Percentiles rank a stretch among this genome's conserved stretches.
Evolutionary conservation across 2,329 filamentous ascomycete genomes (phyloP).

Genomic region (Purpureocillium lavendulum): DNA sequence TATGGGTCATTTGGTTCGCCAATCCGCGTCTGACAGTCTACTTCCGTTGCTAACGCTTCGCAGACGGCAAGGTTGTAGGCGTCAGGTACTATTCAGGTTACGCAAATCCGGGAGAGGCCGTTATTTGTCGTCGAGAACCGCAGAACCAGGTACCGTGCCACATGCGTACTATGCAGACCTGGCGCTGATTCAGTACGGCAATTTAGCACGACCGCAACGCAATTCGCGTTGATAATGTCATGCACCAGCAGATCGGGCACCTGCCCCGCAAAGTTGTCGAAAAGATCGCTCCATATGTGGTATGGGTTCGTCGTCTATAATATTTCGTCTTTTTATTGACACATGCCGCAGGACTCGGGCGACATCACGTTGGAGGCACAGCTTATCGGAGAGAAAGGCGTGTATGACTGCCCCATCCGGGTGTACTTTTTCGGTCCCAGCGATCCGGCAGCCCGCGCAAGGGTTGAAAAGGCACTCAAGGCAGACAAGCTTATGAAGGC

Average conservation of each 20-base stretch:
- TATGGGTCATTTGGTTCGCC: conserved; percentile 37
- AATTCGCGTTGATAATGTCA: conserved; percentile 70
- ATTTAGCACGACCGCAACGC: conserved; percentile 61
- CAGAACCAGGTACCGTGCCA: conserved; percentile 40
- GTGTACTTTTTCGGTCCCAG: conserved; percentile 62
- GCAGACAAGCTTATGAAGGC: conserved; percentile 54
- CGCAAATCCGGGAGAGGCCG: conserved; percentile 54
- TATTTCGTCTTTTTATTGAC: not conserved
- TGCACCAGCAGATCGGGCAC: conserved; percentile 69
- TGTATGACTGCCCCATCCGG: conserved; percentile 64
- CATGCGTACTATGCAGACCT: not conserved
- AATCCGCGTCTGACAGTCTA: not conserved
- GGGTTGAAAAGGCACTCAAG: conserved; percentile 55
- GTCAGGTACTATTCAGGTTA: conserved; percentile 54
- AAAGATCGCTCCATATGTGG: conserved; percentile 69
- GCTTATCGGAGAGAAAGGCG: conserved; percentile 56
- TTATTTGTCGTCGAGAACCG: conserved; percentile 57
- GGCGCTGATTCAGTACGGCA: no score
- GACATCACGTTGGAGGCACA: conserved; percentile 60
- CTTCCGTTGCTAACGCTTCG: not conserved
- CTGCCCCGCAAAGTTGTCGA: conserved; percentile 57
- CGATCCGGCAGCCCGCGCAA: conserved; percentile 39
- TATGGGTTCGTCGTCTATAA: conserved; percentile 17
- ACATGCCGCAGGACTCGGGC: conserved; percentile 36
- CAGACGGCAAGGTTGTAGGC: conserved; percentile 41